phyloP scores from a whole-genome alignment of 2,329 filamentous ascomycete species.

The Aquanectria penicillioides region DNA sequence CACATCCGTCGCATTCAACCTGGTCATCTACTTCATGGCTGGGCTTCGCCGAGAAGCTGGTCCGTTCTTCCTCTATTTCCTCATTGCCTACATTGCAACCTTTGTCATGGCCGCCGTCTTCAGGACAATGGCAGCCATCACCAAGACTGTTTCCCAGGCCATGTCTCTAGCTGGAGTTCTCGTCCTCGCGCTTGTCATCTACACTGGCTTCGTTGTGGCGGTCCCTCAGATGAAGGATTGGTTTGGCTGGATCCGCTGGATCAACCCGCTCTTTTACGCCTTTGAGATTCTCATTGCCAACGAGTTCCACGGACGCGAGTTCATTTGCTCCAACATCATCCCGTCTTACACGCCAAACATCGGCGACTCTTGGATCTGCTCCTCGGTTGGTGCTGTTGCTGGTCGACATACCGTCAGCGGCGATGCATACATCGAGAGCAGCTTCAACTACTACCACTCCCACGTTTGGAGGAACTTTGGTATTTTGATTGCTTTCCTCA shows the following conservation, averaged over 20 bases:
- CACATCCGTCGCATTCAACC: conserved; percentile 55
- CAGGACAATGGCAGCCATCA: conserved; percentile 75
- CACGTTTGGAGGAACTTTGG: conserved; percentile 72
- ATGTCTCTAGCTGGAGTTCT: conserved; percentile 61
- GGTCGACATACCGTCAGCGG: conserved; percentile 63
- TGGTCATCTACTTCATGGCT: conserved; percentile 63
- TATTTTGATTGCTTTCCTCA: conserved; percentile 68
- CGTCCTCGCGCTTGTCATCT: conserved; percentile 61
- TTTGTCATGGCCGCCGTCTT: conserved; percentile 72
- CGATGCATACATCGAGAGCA: conserved; percentile 63
- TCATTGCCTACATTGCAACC: conserved; percentile 73
- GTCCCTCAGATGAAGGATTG: conserved; percentile 72
- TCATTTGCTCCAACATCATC: conserved; percentile 59
- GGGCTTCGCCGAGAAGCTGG: conserved; percentile 65
- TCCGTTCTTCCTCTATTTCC: conserved; percentile 78
- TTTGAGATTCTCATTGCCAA: conserved; percentile 77
- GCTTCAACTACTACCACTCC: conserved; percentile 61
- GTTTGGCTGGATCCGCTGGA: conserved; percentile 76
- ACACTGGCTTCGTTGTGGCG: conserved; percentile 27
- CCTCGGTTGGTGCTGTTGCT: conserved; percentile 59
- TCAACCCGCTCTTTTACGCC: conserved; percentile 74
- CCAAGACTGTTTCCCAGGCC: conserved; percentile 69
- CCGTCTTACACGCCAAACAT: conserved; percentile 52
- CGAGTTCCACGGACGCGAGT: conserved; percentile 67
- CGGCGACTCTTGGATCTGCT: conserved; percentile 58